These are phyloP conservation scores for Bipolaris oryzae DNA, from an alignment of 2,329 filamentous ascomycete genomes.

Conservation along the genomic window DNA sequence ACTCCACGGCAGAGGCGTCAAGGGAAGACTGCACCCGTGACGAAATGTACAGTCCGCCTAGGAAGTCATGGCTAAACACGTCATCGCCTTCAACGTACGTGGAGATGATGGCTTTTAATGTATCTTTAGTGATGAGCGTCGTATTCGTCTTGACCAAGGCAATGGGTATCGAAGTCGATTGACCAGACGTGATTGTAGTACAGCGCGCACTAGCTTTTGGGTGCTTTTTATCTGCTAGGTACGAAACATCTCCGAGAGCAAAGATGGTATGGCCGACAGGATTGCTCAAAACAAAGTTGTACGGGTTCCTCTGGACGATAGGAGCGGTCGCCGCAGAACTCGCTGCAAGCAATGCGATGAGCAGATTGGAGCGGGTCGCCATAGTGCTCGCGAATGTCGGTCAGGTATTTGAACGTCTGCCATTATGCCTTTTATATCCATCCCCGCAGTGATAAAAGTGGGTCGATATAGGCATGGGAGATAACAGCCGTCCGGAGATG, in stretches of 20 bases:
- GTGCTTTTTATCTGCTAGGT: slow-evolving; percentile 45
- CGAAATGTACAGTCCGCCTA: slow-evolving; percentile 41
- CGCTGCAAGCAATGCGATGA: slow-evolving; percentile 16
- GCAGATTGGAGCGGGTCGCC: not conserved
- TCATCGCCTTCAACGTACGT: slow-evolving; percentile 46
- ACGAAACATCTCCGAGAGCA: slow-evolving; percentile 46
- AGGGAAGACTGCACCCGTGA: slow-evolving; percentile 29
- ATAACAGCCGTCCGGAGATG: too few species aligned
- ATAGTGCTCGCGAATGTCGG: too few species aligned
- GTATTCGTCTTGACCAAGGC: slow-evolving; percentile 37
- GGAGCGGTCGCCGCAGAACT: slow-evolving; percentile 18
- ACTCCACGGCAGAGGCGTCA: slow-evolving; percentile 29
- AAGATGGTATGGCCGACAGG: slow-evolving; percentile 44
- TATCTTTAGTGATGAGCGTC: slow-evolving; percentile 33
- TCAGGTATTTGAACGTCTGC: too few species aligned
- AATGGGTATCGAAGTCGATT: too few species aligned
- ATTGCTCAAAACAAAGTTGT: slow-evolving; percentile 26
- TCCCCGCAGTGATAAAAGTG: too few species aligned
- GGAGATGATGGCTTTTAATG: slow-evolving; percentile 37
- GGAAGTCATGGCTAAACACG: slow-evolving; percentile 47
- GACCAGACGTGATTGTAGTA: not conserved
- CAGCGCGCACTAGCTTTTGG: slow-evolving; percentile 31
- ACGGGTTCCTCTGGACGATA: slow-evolving; percentile 25
- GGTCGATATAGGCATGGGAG: too few species aligned
- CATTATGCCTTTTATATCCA: too few species aligned